phyloP scores from a whole-genome alignment of 2,329 filamentous ascomycete genomes.

The Fusarium abutilonis region DNA sequence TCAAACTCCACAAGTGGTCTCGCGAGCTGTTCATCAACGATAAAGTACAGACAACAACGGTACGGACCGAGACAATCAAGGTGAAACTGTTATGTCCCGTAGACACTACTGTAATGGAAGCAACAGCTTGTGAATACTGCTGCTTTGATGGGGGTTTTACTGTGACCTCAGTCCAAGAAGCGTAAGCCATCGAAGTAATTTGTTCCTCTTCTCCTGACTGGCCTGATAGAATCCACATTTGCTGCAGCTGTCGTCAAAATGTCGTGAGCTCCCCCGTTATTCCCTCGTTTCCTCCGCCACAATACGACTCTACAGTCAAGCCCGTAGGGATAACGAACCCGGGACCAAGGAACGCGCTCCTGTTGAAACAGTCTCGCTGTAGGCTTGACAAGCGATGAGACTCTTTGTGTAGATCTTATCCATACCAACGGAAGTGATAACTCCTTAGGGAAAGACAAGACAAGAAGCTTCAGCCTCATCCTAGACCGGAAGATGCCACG shows the following conservation, averaged over 20 bases:
- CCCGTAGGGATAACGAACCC: conserved; percentile 1
- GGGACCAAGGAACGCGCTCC: conserved; percentile 7
- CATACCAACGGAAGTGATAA: neutral
- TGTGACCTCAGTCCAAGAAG: neutral
- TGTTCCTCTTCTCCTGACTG: neutral
- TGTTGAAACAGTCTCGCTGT: conserved; percentile 8
- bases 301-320: conserved; percentile 6
- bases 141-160: neutral
- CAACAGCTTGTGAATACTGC: no score
- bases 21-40: neutral
- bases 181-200: neutral
- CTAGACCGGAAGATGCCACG: no score
- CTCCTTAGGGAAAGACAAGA: conserved; percentile 21
- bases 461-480: neutral
- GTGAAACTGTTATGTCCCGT: neutral
- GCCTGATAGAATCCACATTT: neutral
- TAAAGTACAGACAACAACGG: conserved; percentile 10
- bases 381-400: neutral
- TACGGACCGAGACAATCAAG: conserved; percentile 7
- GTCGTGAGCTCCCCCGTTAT: neutral
- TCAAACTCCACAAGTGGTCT: neutral
- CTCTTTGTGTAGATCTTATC: conserved; percentile 9
- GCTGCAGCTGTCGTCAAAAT: neutral
- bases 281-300: neutral
- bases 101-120: neutral